Evolutionary conservation across 2,329 filamentous ascomycete species (phyloP).

Genomic region (Neopestalotiopsis rosae): DNA sequence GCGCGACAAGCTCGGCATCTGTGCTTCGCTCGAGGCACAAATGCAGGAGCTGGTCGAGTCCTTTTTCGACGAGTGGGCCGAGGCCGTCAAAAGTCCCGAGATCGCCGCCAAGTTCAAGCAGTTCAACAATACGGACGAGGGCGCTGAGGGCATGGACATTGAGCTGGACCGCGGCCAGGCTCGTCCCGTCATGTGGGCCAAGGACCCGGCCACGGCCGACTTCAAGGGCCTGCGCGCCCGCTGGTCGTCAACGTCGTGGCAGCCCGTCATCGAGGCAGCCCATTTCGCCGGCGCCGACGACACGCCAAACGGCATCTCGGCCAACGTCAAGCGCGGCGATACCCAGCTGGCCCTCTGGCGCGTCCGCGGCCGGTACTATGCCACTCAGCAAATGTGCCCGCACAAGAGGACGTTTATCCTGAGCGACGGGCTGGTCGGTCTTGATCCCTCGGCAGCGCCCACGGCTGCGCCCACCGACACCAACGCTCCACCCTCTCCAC

Average conservation of each 20-base stretch:
- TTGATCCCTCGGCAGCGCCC: constrained; percentile 42
- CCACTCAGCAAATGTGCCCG: constrained; percentile 93
- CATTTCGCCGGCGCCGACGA: constrained; percentile 71
- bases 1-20: constrained; percentile 85
- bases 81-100: constrained; percentile 73
- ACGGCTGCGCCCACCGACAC: constrained; percentile 21
- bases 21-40: constrained; percentile 81
- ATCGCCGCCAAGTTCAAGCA: constrained; percentile 76
- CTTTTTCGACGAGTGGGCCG: constrained; percentile 93
- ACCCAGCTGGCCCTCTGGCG: constrained; percentile 90
- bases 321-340: constrained; percentile 83
- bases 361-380: constrained; percentile 79
- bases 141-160: constrained; percentile 70
- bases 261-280: constrained; percentile 74
- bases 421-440: constrained; percentile 82
- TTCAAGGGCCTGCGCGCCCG: constrained; percentile 68
- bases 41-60: constrained; percentile 85
- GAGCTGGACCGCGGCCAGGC: constrained; percentile 75
- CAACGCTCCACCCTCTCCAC: constrained; percentile 40
- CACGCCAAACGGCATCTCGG: constrained; percentile 73
- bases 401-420: constrained; percentile 92
- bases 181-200: constrained; percentile 79
- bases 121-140: constrained; percentile 84
- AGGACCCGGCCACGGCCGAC: constrained; percentile 65
- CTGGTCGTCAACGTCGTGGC: constrained; percentile 76